These are phyloP conservation scores for Spiraea crenata DNA, from an alignment of 331 rosid species.

Conservation along the genomic window DNA sequence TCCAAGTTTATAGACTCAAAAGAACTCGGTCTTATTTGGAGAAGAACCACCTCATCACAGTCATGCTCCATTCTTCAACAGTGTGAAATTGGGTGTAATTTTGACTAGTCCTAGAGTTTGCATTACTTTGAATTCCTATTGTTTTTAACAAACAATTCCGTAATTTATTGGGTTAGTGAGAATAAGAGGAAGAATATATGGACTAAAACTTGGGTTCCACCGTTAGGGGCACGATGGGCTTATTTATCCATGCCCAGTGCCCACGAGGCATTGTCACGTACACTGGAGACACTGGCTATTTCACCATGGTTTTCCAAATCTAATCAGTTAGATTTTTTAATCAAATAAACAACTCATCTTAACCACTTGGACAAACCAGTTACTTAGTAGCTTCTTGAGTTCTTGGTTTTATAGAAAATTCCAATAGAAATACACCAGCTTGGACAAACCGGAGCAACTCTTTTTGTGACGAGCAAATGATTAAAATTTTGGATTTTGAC, in stretches of 20 bases:
- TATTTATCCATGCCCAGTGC: background rate
- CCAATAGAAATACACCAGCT: background rate
- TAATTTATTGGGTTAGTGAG: background rate
- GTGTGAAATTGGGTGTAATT: too few relatives aligned
- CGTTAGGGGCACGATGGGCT: conserved; percentile 9
- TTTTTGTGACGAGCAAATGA: background rate
- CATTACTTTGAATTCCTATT: too few relatives aligned
- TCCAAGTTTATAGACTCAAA: too few relatives aligned
- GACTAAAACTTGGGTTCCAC: conserved; percentile 7
- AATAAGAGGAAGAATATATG: background rate
- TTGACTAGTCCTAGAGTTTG: too few relatives aligned
- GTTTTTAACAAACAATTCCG: too few relatives aligned
- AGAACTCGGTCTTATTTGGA: too few relatives aligned
- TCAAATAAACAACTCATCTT: background rate
- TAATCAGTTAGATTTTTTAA: background rate
- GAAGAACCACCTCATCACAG: too few relatives aligned
- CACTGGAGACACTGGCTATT: conserved; percentile 14
- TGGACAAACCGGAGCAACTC: background rate
- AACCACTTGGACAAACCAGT: too few relatives aligned
- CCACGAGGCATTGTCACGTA: conserved; percentile 18
- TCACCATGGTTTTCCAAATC: background rate
- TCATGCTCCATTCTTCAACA: too few relatives aligned
- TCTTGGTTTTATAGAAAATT: background rate
- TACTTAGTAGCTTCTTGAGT: background rate
- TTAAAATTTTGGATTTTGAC: background rate